These are phyloP conservation scores for Macrolepiota fuliginosa DNA, from an alignment of 768 basidiomycete genomes.

Conservation along the genomic window DNA sequence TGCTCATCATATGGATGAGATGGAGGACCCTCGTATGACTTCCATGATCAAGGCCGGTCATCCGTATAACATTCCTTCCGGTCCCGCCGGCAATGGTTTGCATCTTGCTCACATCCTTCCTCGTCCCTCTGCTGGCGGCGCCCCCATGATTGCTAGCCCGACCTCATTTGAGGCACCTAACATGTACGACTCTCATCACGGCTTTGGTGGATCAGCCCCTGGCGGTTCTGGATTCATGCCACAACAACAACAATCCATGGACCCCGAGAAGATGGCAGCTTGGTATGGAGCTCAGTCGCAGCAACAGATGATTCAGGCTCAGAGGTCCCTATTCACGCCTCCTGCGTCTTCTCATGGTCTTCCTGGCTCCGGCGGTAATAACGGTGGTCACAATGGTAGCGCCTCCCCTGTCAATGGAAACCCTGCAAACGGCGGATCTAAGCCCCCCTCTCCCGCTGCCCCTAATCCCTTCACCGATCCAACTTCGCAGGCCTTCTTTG, in stretches of 20 bases:
- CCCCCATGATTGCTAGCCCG: constrained; percentile 16
- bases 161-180: constrained; percentile 11
- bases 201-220: constrained; percentile 10
- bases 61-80: constrained; percentile 28
- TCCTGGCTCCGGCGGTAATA: constrained; percentile 12
- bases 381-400: constrained; percentile 13
- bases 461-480: constrained; percentile 12
- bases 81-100: constrained; percentile 13
- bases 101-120: constrained; percentile 17
- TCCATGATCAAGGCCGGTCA: constrained; percentile 29
- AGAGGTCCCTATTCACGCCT: constrained; percentile 22
- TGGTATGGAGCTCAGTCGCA: constrained; percentile 19
- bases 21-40: constrained; percentile 31
- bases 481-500: constrained; percentile 13
- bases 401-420: constrained; percentile 8
- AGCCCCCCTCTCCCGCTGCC: constrained; percentile 10
- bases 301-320: constrained; percentile 19
- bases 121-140: constrained; percentile 12
- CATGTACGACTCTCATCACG: constrained; percentile 15
- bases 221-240: constrained; percentile 8
- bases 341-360: constrained; percentile 21
- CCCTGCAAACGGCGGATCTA: constrained; percentile 12
- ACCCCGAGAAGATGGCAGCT: constrained; percentile 19
- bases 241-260: constrained; percentile 11
- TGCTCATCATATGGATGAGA: constrained; percentile 22